phyloP scores from a whole-genome alignment of 257 asterid genomes.

The Echium plantagineum region DNA sequence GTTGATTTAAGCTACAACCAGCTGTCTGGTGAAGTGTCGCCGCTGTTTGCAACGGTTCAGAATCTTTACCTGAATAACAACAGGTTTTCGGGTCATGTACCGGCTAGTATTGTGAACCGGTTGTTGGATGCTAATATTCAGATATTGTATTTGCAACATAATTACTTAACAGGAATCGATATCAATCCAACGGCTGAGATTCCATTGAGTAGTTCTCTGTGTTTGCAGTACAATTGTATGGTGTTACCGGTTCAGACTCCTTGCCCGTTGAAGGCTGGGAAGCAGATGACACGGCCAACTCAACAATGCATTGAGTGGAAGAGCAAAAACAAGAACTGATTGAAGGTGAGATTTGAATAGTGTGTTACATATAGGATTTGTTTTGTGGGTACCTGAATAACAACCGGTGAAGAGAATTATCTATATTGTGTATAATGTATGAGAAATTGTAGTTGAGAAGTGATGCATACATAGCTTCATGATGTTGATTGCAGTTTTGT shows the following conservation, averaged over 20 bases:
- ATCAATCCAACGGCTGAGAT: slow-evolving; percentile 71
- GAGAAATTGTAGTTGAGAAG: too few species aligned
- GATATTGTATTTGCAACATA: slow-evolving; percentile 66
- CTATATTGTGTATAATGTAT: too few species aligned
- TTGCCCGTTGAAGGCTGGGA: slow-evolving; percentile 80
- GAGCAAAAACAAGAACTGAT: slow-evolving; percentile 35
- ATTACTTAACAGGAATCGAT: slow-evolving; percentile 75
- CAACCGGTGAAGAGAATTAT: too few species aligned
- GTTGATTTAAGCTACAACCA: slow-evolving; percentile 87
- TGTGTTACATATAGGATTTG: too few species aligned
- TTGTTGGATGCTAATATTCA: slow-evolving; percentile 46
- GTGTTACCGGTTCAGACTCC: slow-evolving; percentile 72
- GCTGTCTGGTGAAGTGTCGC: slow-evolving; percentile 62
- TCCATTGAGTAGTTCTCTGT: slow-evolving; percentile 62
- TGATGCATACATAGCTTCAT: too few species aligned
- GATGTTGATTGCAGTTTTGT: too few species aligned
- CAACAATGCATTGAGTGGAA: slow-evolving; percentile 63
- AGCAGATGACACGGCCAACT: slow-evolving; percentile 75
- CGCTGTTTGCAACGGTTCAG: slow-evolving; percentile 63
- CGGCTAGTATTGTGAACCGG: slow-evolving; percentile 61
- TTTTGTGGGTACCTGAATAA: too few species aligned
- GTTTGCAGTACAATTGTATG: slow-evolving; percentile 92
- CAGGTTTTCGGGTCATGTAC: slow-evolving; percentile 80
- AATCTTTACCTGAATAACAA: slow-evolving; percentile 68
- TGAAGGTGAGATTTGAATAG: too few species aligned